Evolutionary conservation across 1,284 basidiomycete genomes (phyloP), one percentile per base, ranked within the genome.

Genomic region (Papiliotrema terrestris): DNA sequence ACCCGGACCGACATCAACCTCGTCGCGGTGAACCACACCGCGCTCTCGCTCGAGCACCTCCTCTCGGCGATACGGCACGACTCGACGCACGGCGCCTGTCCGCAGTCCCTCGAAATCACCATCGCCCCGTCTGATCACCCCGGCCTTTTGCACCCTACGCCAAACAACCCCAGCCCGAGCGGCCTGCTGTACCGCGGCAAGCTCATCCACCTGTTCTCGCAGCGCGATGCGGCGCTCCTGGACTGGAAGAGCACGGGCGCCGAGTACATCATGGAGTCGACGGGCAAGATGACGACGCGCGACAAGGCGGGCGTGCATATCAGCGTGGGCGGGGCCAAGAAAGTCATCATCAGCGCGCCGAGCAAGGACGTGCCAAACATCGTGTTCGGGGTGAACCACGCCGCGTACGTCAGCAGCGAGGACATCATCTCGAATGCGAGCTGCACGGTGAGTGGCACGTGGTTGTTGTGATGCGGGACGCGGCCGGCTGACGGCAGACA

Each of bases 1-100:
- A 52, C 38, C 43, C 72, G 75, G 9, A 51, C 59, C 39, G 70
- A 74, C 55, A 53, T 72, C 35, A 45, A 51, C 26, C 54, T 78
- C 48, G 74, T 76, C 11, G 76, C 76, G 14, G 71, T 78, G 59
- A 78, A 78, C 58, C 77, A 78, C 62, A 78, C 77, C 2, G 76
- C 74, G 1, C 68, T 73, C 8, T 69, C 69, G 4, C 52, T 72
- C 38, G 74, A 75, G 47, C 66, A 75, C 55, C 71, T 75, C 37
- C 62, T 76, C 49, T 65, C 61, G 19, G 71, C 72, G 9, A 74
- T 76, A 56, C 68, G 62, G 42, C 72, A 73, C 60, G 77, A 78
- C 63, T 75, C 74, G 35, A 78, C 77, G 15, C 77, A 78, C 56
- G 77, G 77, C 29, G 55, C 55, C 1, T 68, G 59, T 52, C 49